Percentiles rank a stretch among this genome's conserved stretches.
Evolutionary conservation across 2,329 filamentous ascomycete genomes (phyloP).

Genomic region (Shiraia sp.): DNA sequence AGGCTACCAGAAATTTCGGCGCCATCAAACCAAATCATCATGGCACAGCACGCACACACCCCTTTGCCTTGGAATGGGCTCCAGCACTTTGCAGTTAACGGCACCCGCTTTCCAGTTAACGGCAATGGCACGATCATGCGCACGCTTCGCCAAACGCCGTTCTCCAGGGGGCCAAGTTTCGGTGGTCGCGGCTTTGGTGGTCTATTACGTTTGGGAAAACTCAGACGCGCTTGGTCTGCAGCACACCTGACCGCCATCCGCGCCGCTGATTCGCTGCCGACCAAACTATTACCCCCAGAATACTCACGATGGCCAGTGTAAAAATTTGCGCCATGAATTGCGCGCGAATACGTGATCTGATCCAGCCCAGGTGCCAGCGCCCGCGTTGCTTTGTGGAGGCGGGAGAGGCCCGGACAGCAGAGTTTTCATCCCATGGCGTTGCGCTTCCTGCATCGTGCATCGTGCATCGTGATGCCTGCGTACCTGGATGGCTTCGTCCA

Average conservation of each 20-base stretch:
- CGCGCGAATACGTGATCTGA: slow-evolving; percentile 3
- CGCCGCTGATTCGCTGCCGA: slow-evolving; percentile 11
- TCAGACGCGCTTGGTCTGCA: slow-evolving; percentile 20
- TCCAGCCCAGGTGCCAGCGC: slow-evolving; percentile 1
- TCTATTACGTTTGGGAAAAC: slow-evolving; percentile 34
- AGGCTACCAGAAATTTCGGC: slow-evolving; percentile 29
- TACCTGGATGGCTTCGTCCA: background rate
- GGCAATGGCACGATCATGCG: slow-evolving; percentile 44
- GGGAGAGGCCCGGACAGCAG: slow-evolving; percentile 2
- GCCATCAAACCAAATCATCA: slow-evolving; percentile 31
- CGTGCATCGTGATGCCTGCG: too few relatives aligned
- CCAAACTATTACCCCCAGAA: slow-evolving; percentile 19
- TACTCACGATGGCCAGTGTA: slow-evolving; percentile 8
- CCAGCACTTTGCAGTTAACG: slow-evolving; percentile 50
- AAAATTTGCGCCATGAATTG: slow-evolving; percentile 6
- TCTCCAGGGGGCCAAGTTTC: too few relatives aligned
- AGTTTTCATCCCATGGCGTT: slow-evolving; percentile 1
- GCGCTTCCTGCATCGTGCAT: too few relatives aligned
- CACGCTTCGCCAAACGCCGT: slow-evolving; percentile 24
- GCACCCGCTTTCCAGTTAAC: slow-evolving; percentile 51
- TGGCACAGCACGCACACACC: slow-evolving; percentile 22
- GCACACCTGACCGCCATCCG: slow-evolving; percentile 30
- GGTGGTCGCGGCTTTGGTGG: slow-evolving; percentile 17
- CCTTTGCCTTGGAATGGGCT: slow-evolving; percentile 21
- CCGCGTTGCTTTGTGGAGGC: slow-evolving; percentile 1